phyloP scores from a whole-genome alignment of 129 eudicot species.

The Flaveria ramosissima region DNA sequence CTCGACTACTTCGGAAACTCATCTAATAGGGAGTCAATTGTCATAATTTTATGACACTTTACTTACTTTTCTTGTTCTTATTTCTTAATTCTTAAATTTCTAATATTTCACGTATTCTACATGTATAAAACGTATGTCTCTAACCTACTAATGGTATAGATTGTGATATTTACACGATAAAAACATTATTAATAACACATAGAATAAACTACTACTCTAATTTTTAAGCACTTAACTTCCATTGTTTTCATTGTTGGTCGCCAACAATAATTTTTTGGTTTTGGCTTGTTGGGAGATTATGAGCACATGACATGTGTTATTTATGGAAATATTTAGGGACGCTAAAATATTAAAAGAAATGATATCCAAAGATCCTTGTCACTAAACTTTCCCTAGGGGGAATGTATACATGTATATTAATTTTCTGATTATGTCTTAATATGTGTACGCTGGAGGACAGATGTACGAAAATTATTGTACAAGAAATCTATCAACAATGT shows the following conservation, averaged over 20 bases:
- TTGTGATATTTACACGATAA: not conserved
- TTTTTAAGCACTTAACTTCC: conserved; percentile 16
- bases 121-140: no score
- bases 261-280: conserved; percentile 31
- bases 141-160: no score
- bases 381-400: conserved; percentile 42
- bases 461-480: conserved; percentile 2
- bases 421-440: conserved; percentile 7
- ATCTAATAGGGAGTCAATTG: not conserved
- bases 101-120: no score
- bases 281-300: conserved; percentile 36
- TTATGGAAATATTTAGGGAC: conserved; percentile 31
- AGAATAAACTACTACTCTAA: no score
- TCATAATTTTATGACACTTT: not conserved
- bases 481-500: conserved; percentile 14
- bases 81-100: no score
- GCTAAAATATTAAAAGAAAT: conserved; percentile 22
- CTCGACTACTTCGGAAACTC: not conserved
- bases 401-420: conserved; percentile 21
- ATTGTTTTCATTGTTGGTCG: conserved; percentile 24
- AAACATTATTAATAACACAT: not conserved
- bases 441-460: not conserved
- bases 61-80: no score
- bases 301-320: conserved; percentile 35
- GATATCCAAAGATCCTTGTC: conserved; percentile 25